Evolutionary conservation across 2,329 filamentous ascomycete genomes (phyloP).

Genomic region (Ceratocystis ficicola): DNA sequence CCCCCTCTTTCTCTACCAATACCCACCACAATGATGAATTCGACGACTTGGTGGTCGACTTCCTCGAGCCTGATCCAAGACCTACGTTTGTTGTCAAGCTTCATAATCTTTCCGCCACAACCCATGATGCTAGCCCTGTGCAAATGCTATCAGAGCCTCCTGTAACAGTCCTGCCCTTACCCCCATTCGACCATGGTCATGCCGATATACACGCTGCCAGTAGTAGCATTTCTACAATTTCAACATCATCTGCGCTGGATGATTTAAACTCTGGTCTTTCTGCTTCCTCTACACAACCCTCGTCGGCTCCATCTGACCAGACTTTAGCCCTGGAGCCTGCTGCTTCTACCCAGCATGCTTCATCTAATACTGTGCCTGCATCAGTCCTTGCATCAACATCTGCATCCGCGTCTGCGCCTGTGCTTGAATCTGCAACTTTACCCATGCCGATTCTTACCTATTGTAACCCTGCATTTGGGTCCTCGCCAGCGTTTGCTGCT

Average conservation of each 20-base stretch:
- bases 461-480: slow-evolving; percentile 29
- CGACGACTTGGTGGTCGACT: slow-evolving; percentile 28
- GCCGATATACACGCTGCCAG: not conserved
- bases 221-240: slow-evolving; percentile 14
- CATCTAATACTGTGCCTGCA: not conserved
- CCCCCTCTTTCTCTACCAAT: not conserved
- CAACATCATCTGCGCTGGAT: slow-evolving; percentile 13
- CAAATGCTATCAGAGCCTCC: not conserved
- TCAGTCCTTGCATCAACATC: not conserved
- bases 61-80: slow-evolving; percentile 34
- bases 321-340: slow-evolving; percentile 2
- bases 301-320: slow-evolving; percentile 6
- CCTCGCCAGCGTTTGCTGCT: slow-evolving; percentile 27
- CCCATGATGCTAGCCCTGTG: not conserved
- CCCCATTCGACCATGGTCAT: slow-evolving; percentile 11
- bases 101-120: not conserved
- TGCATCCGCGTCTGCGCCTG: not conserved
- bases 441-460: slow-evolving; percentile 26
- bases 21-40: not conserved
- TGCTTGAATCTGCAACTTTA: not conserved
- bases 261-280: slow-evolving; percentile 20
- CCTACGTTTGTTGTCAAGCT: slow-evolving; percentile 31
- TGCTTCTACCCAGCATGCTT: not conserved
- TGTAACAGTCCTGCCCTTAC: not conserved
- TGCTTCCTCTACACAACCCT: slow-evolving; percentile 12